Percentiles rank a stretch among this genome's conserved stretches.
phyloP scores from a whole-genome alignment of 805 yeast genomes.

The Pichia exigua region DNA sequence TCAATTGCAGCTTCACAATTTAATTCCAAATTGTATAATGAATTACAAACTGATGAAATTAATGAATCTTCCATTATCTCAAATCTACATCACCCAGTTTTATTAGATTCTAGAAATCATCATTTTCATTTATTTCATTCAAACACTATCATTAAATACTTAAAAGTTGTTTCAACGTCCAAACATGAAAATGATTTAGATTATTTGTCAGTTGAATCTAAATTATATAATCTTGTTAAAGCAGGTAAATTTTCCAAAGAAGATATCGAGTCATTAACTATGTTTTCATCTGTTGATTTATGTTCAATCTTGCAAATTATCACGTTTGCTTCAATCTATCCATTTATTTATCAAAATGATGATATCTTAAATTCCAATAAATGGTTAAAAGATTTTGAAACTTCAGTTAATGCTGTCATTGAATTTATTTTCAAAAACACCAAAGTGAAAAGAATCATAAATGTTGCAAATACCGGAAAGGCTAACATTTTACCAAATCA shows the following conservation, averaged over 20 bases:
- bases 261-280: slow-evolving; percentile 3
- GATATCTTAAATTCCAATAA: slow-evolving; percentile 1
- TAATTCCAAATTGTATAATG: neutral
- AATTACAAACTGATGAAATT: slow-evolving; percentile 5
- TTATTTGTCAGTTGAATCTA: slow-evolving; percentile 34
- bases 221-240: slow-evolving; percentile 35
- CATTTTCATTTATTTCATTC: slow-evolving; percentile 51
- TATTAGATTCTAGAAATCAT: slow-evolving; percentile 27
- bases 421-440: slow-evolving; percentile 40
- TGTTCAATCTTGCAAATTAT: slow-evolving; percentile 48
- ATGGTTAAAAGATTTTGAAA: slow-evolving; percentile 40
- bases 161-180: slow-evolving; percentile 29
- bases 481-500: slow-evolving; percentile 16
- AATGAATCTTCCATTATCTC: neutral
- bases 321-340: slow-evolving; percentile 50
- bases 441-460: slow-evolving; percentile 30
- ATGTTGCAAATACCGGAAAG: slow-evolving; percentile 36
- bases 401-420: slow-evolving; percentile 39
- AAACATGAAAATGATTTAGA: slow-evolving; percentile 10
- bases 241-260: slow-evolving; percentile 22
- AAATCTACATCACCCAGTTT: slow-evolving; percentile 13
- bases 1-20: slow-evolving; percentile 34
- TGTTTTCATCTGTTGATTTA: slow-evolving; percentile 23
- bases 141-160: slow-evolving; percentile 62
- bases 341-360: slow-evolving; percentile 21